A percentile compares a stretch with the other conserved stretches of the same genome.
Evolutionary conservation across 2,329 filamentous ascomycete species (phyloP).

Genomic region (Aschersonia sp.): DNA sequence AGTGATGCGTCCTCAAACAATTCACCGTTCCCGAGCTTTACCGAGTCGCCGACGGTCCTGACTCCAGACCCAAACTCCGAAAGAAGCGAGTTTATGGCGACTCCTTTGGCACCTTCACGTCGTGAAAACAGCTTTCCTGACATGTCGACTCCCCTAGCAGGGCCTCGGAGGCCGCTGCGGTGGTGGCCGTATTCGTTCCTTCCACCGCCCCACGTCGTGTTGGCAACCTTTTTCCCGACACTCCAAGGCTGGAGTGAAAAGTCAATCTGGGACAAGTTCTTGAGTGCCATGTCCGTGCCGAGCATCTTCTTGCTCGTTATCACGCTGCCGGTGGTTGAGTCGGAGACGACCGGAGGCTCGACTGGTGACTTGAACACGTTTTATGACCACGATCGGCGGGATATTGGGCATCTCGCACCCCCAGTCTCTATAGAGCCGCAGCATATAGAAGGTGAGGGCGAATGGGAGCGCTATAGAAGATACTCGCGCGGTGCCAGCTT

Average conservation of each 20-base stretch:
- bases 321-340: constrained; percentile 83
- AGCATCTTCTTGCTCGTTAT: constrained; percentile 82
- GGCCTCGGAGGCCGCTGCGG: constrained; percentile 30
- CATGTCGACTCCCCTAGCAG: constrained; percentile 22
- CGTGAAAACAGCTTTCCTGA: constrained; percentile 32
- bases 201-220: constrained; percentile 56
- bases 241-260: constrained; percentile 72
- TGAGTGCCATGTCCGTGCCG: constrained; percentile 74
- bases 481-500: constrained; percentile 21
- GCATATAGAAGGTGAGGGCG: constrained; percentile 28
- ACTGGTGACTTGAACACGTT: constrained; percentile 10
- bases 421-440: constrained; percentile 20
- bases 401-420: constrained; percentile 16
- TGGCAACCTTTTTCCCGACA: constrained; percentile 74
- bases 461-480: constrained; percentile 45
- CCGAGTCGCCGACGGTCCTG: constrained; percentile 38
- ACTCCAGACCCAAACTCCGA: constrained; percentile 25
- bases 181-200: constrained; percentile 76
- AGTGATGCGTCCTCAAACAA: constrained; percentile 33
- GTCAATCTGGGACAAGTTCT: constrained; percentile 65
- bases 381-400: constrained; percentile 14
- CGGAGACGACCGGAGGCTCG: constrained; percentile 35
- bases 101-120: constrained; percentile 22
- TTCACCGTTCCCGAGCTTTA: constrained; percentile 55
- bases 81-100: constrained; percentile 39